Conservation (phyloP, 139 green algal species). For the Microglena sp. region DNA sequence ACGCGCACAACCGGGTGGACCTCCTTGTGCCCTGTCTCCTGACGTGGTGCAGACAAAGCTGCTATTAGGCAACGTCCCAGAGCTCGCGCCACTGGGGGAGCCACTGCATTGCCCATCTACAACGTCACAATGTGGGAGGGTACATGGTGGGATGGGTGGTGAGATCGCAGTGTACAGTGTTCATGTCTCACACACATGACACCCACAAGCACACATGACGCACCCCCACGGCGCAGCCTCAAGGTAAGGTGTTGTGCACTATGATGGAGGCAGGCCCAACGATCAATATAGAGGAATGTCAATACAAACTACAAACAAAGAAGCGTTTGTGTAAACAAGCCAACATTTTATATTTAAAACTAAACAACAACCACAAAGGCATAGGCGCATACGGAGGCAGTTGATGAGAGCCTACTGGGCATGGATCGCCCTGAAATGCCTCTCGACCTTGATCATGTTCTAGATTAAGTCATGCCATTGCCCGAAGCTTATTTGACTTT, state of each 20-base stretch:
- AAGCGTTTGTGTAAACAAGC: too few relatives aligned
- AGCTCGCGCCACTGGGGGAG: conserved; percentile 42
- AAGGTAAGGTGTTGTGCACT: background rate
- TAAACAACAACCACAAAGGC: too few relatives aligned
- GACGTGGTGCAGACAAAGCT: conserved; percentile 17
- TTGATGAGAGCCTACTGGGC: background rate
- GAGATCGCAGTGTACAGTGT: background rate
- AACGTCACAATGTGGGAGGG: background rate
- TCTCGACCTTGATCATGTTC: background rate
- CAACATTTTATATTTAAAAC: too few relatives aligned
- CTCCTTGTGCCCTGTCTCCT: background rate
- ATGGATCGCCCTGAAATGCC: background rate
- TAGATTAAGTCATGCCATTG: too few relatives aligned
- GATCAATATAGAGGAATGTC: too few relatives aligned
- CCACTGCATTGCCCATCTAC: conserved; percentile 72
- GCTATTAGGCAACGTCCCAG: conserved; percentile 55
- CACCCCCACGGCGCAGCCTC: background rate
- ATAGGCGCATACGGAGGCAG: background rate
- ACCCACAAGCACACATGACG: background rate
- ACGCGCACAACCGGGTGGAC: conserved; percentile 7
- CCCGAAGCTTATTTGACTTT: too few relatives aligned
- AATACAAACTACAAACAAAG: too few relatives aligned
- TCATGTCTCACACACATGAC: background rate
- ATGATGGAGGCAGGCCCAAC: background rate
- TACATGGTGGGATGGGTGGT: background rate